A percentile compares a stretch with the other conserved stretches of the same genome.
These are phyloP conservation scores for Epichloe scottii DNA, from an alignment of 2,329 filamentous ascomycete species.

Conservation along the genomic window DNA sequence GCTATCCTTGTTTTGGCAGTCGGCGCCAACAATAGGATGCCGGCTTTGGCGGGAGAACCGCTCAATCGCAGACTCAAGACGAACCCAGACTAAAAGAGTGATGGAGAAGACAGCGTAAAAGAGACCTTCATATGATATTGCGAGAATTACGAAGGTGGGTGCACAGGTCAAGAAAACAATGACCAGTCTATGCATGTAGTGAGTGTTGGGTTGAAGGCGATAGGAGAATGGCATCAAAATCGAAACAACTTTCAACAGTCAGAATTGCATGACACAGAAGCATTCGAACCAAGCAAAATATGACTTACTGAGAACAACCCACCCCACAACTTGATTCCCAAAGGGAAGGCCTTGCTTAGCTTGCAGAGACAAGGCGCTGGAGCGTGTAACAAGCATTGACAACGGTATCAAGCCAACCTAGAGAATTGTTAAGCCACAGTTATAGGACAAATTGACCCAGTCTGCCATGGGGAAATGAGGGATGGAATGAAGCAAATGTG, in stretches of 20 bases:
- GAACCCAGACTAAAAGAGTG: conserved; percentile 76
- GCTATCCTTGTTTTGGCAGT: neutral
- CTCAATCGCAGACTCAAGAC: conserved; percentile 46
- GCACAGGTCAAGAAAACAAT: conserved; percentile 88
- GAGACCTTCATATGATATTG: conserved; percentile 91
- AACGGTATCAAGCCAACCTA: conserved; percentile 66
- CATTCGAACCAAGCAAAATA: neutral
- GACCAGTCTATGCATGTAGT: conserved; percentile 82
- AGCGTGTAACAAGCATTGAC: conserved; percentile 75
- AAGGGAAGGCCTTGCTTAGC: conserved; percentile 72
- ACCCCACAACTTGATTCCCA: conserved; percentile 80
- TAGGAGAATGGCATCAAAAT: conserved; percentile 73
- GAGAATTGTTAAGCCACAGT: neutral
- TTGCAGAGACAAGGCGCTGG: conserved; percentile 74
- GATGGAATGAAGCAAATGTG: neutral
- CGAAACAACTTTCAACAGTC: conserved; percentile 44
- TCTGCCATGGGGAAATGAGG: conserved; percentile 5
- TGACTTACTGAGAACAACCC: conserved; percentile 58
- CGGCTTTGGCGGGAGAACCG: neutral
- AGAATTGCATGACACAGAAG: neutral
- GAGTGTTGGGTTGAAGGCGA: conserved; percentile 62
- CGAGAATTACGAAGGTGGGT: conserved; percentile 87
- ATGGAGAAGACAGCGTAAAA: conserved; percentile 88
- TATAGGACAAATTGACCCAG: neutral
- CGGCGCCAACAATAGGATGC: neutral